phyloP scores from a whole-genome alignment of 129 eudicot genomes.

The Gnaphalium uliginosum region DNA sequence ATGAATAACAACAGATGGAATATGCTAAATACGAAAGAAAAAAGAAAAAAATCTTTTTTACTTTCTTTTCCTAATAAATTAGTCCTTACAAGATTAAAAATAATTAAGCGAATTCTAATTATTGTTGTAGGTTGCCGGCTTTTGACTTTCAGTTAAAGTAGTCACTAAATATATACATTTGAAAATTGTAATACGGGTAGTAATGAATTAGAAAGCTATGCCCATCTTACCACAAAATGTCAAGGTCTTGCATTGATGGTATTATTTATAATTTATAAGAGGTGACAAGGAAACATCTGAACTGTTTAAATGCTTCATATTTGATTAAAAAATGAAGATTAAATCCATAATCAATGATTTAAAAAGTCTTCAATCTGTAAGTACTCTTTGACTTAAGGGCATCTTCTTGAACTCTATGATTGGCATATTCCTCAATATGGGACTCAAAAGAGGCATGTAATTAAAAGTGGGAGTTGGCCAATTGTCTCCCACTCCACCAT shows the following conservation, averaged over 20 bases:
- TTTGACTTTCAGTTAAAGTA: no score
- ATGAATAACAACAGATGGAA: not conserved
- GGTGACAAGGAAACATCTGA: slow-evolving; percentile 10
- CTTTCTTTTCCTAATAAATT: no score
- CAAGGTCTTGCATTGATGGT: not conserved
- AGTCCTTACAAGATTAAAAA: not conserved
- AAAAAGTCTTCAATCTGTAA: slow-evolving; percentile 19
- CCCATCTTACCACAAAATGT: not conserved
- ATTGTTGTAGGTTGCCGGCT: not conserved
- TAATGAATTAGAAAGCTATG: not conserved
- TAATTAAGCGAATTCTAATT: no score
- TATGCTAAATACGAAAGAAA: not conserved
- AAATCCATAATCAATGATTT: slow-evolving; percentile 17
- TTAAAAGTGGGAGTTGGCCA: slow-evolving; percentile 24
- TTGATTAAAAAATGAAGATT: slow-evolving; percentile 25
- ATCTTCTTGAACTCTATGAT: slow-evolving; percentile 21
- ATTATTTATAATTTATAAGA: no score
- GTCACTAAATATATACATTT: no score
- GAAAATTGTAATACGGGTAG: not conserved
- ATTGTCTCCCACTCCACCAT: slow-evolving; percentile 19
- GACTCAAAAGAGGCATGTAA: slow-evolving; percentile 20
- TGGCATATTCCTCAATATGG: slow-evolving; percentile 37
- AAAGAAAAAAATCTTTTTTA: no score
- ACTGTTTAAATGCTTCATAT: slow-evolving; percentile 6
- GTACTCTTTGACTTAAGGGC: slow-evolving; percentile 32